Evolutionary conservation across 495 filamentous ascomycete genomes (phyloP).

Genomic region (Astrothelium subdiscretum): DNA sequence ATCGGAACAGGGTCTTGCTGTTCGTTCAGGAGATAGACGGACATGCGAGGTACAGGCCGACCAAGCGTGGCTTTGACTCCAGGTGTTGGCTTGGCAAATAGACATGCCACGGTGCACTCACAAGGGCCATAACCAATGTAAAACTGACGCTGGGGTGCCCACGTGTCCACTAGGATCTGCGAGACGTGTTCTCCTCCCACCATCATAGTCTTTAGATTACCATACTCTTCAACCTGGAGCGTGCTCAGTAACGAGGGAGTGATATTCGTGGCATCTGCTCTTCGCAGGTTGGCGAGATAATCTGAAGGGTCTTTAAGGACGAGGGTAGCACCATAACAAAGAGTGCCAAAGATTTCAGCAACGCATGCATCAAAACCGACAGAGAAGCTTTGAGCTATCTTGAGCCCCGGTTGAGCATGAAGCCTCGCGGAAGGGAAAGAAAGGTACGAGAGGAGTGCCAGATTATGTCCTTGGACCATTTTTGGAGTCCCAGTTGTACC

Average conservation of each 20-base stretch:
- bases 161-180: neutral
- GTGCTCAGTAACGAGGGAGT: neutral
- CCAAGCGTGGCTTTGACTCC: neutral
- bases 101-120: neutral
- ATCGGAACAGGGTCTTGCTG: neutral
- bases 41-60: neutral
- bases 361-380: neutral
- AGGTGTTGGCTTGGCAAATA: neutral
- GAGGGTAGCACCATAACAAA: neutral
- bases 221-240: neutral
- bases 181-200: neutral
- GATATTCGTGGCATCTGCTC: neutral
- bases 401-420: slow-evolving; percentile 17
- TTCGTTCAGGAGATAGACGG: neutral
- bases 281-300: neutral
- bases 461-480: slow-evolving; percentile 9
- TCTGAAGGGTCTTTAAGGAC: neutral
- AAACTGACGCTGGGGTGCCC: neutral
- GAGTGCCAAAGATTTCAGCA: neutral
- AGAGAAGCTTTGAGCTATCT: slow-evolving; percentile 20
- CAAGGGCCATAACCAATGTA: neutral
- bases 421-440: slow-evolving; percentile 17
- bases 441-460: slow-evolving; percentile 11
- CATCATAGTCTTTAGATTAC: neutral
- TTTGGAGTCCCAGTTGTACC: slow-evolving; percentile 30